Base-by-base conservation (phyloP, 78 protist species). In the Dictyostelium purpureum region DNA sequence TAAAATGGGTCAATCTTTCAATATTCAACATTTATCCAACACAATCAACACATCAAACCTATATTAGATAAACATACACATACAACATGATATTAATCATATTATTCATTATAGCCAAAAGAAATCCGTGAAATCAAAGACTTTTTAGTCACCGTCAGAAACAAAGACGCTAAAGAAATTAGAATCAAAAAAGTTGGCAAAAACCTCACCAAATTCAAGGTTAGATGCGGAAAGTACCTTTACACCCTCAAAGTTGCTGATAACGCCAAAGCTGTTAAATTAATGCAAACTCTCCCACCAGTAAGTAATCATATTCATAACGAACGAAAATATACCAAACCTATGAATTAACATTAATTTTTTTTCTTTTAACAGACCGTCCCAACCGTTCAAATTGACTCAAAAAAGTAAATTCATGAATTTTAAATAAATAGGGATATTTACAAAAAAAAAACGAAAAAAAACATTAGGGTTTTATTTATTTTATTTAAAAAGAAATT, bases 91-190 rank as follows among this genome's bases (percentile, higher is more conserved):
- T 7, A 49, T 11, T 49, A 57, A 57, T 57, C 65, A 57, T 57
- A 7, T 37, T 19, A 26, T 24, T 24, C 16, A 40, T 11, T n/a
- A 4, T 83, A 97, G 99, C 99, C 99, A 18, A 89, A 94, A 93
- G 94, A 98, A 83, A 94, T 98, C 79, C 93, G 88, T 78, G 99
- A 98, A 69, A 95, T 98, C 96, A 98, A 97, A 97, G 97, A 97
- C 33, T 98, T 98, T 88, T 88, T 98, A 75, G 77, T 90, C 33
- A 97, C 95, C 42, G 97, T 97, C 35, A 91, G 98, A 73, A 92
- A 98, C 69, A 97, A 96, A 91, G 99, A 98, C 67, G 99, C 99
- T 76, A 51, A 90, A 87, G 96, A 93, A 12, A 89, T 97, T 73
- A 95, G 95, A 94, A 97, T 98, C 95, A 97, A 96, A 96, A 97